Percentiles rank a stretch among this genome's conserved stretches.
Evolutionary conservation across 2,329 filamentous ascomycete genomes (phyloP).

Genomic region (Ceratocystis colombiana): DNA sequence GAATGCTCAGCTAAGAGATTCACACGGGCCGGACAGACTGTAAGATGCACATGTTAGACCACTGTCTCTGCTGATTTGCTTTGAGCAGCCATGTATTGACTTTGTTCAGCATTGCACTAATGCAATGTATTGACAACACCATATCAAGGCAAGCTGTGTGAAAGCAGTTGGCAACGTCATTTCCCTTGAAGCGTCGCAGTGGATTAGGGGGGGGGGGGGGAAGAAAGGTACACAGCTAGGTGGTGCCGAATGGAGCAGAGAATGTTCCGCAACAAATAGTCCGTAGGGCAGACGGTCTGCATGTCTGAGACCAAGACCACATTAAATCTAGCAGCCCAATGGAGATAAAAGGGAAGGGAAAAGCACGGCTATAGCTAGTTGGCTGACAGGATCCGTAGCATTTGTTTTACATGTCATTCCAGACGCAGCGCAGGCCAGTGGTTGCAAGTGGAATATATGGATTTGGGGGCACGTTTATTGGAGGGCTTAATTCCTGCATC

Average conservation of each 20-base stretch:
- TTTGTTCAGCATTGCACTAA: slow-evolving; percentile 13
- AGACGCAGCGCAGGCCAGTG: not conserved
- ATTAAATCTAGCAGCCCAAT: not conserved
- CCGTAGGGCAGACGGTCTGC: not conserved
- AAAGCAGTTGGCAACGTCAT: not conserved
- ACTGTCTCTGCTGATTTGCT: not conserved
- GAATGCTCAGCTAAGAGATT: slow-evolving; percentile 26
- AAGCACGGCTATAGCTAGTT: not conserved
- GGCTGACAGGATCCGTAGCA: not conserved
- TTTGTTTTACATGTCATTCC: not conserved
- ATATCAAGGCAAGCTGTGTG: slow-evolving; percentile 2
- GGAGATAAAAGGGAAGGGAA: not conserved
- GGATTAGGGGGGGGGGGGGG: not conserved
- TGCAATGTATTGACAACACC: slow-evolving; percentile 20
- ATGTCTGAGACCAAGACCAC: not conserved
- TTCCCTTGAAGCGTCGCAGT: not conserved
- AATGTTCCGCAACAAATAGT: not conserved
- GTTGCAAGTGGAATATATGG: not conserved
- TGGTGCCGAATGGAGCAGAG: not conserved
- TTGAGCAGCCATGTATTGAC: not conserved
- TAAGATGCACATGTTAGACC: slow-evolving; percentile 13
- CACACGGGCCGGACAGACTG: slow-evolving; percentile 10
- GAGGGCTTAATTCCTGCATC: not conserved
- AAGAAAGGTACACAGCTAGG: not conserved
- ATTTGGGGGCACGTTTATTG: not conserved